phyloP scores from a whole-genome alignment of 2,329 filamentous ascomycete species.

The Gremmenia infestans region DNA sequence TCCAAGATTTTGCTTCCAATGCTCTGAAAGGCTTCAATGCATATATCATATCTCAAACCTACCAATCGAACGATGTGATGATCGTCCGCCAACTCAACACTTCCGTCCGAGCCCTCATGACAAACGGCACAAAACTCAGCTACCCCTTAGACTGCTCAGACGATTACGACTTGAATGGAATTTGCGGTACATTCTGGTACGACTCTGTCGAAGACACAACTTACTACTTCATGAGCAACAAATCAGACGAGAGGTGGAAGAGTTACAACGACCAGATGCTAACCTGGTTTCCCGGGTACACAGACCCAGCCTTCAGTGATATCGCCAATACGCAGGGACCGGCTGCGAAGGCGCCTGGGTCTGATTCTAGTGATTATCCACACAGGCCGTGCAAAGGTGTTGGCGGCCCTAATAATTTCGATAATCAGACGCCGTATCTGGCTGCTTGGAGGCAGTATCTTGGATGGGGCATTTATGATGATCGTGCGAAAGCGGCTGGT shows the following conservation, averaged over 20 bases:
- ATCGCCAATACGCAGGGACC: no score
- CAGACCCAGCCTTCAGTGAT: no score
- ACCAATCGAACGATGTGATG: not conserved
- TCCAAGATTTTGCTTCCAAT: no score
- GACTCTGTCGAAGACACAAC: not conserved
- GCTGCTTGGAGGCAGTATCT: no score
- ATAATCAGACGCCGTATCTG: no score
- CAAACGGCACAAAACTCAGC: not conserved
- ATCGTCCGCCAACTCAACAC: not conserved
- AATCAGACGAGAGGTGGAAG: not conserved
- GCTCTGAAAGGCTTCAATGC: not conserved
- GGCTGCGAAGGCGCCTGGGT: no score
- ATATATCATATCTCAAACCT: not conserved
- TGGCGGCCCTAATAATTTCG: no score
- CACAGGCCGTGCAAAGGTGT: no score
- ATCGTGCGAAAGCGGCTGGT: no score
- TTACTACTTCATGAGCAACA: not conserved
- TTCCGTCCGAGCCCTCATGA: not conserved
- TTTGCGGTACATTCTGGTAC: conserved; percentile 1
- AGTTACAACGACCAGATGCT: not conserved
- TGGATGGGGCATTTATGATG: no score
- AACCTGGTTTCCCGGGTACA: not conserved
- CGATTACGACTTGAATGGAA: not conserved
- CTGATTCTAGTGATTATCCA: no score
- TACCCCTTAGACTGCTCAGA: not conserved